A percentile compares a stretch with the other conserved stretches of the same genome.
Evolutionary conservation across 2,329 filamentous ascomycete genomes (phyloP).

Genomic region (Trichophyton schoenleinii): DNA sequence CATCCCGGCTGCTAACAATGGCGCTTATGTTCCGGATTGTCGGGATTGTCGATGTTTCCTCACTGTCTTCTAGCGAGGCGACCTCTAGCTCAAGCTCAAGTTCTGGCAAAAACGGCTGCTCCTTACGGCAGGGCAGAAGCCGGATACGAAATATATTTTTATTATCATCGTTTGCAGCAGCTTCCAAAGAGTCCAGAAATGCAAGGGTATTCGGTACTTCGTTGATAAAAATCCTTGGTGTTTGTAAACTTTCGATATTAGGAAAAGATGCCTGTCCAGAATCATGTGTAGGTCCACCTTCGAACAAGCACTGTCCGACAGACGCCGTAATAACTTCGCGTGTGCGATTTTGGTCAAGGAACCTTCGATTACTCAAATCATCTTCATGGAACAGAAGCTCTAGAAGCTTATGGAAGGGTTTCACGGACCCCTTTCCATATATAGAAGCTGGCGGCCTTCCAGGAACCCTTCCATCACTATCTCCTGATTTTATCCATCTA

Average conservation of each 20-base stretch:
- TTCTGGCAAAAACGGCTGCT: slow-evolving; percentile 17
- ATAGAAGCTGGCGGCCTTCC: slow-evolving; percentile 9
- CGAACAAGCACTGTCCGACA: slow-evolving; percentile 30
- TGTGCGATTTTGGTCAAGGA: slow-evolving; percentile 4
- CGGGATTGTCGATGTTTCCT: background rate
- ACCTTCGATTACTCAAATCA: background rate
- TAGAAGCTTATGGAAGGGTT: slow-evolving; percentile 8
- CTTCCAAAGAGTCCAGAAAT: slow-evolving; percentile 22
- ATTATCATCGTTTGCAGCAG: slow-evolving; percentile 11
- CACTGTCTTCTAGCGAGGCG: background rate
- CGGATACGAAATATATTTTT: slow-evolving; percentile 20
- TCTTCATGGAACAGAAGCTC: slow-evolving; percentile 7
- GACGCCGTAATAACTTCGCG: slow-evolving; percentile 27
- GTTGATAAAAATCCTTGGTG: slow-evolving; percentile 18
- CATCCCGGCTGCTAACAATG: slow-evolving; percentile 20
- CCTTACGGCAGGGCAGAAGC: slow-evolving; percentile 21
- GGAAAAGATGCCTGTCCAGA: slow-evolving; percentile 1
- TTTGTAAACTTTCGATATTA: background rate
- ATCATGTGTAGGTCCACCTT: slow-evolving; percentile 9
- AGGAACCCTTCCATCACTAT: slow-evolving; percentile 14
- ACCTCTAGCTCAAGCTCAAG: slow-evolving; percentile 25
- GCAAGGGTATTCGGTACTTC: slow-evolving; percentile 24
- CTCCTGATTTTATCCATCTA: slow-evolving; percentile 25
- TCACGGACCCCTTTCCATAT: slow-evolving; percentile 6
- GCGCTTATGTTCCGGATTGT: slow-evolving; percentile 21